A percentile compares a stretch with the other conserved stretches of the same genome.
Conservation (phyloP, 148 eudicot species). For the Rheum nobile region DNA sequence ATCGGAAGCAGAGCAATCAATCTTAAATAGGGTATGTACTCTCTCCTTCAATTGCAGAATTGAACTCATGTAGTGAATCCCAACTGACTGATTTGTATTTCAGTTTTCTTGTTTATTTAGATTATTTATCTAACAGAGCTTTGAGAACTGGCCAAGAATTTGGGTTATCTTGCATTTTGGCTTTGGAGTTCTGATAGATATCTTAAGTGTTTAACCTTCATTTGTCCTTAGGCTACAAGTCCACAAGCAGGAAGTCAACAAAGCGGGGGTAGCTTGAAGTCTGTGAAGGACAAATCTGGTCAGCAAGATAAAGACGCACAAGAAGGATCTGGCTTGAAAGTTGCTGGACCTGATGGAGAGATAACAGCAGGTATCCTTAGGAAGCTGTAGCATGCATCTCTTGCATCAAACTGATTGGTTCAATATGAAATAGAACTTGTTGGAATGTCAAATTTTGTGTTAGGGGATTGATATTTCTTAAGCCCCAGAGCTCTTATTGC, state of each 20-base stretch:
- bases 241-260: conserved; percentile 85
- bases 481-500: neutral
- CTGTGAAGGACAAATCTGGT: conserved; percentile 72
- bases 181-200: neutral
- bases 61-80: neutral
- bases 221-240: conserved; percentile 61
- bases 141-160: neutral
- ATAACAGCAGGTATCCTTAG: conserved; percentile 69
- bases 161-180: neutral
- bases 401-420: neutral
- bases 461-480: neutral
- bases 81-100: neutral
- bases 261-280: conserved; percentile 67
- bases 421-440: neutral
- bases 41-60: neutral
- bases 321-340: conserved; percentile 73
- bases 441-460: neutral
- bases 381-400: neutral
- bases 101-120: conserved; percentile 1
- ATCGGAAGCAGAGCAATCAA: conserved; percentile 69
- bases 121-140: neutral
- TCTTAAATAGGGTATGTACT: conserved; percentile 58
- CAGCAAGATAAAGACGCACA: conserved; percentile 71
- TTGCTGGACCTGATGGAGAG: conserved; percentile 90
- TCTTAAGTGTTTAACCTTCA: neutral